Percentiles rank a stretch among this genome's conserved stretches.
Evolutionary conservation across 768 basidiomycete genomes (phyloP).

Genomic region (Russula emetica): DNA sequence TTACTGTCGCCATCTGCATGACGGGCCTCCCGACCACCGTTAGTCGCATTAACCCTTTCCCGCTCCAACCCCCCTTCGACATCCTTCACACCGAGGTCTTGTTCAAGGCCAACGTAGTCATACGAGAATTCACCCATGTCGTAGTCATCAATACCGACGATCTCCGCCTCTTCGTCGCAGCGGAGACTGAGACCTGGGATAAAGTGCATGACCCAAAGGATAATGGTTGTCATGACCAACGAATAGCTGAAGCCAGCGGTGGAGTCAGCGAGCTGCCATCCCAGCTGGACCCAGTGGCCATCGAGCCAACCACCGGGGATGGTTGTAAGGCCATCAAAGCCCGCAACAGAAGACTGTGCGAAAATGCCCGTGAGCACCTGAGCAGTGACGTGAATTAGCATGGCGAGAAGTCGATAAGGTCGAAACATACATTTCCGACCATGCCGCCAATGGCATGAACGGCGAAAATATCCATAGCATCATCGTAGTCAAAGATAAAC

Average conservation of each 20-base stretch:
- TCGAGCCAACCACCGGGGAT: slow-evolving; percentile 49
- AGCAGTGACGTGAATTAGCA: background rate
- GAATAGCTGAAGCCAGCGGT: slow-evolving; percentile 35
- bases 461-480: slow-evolving; percentile 88
- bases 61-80: slow-evolving; percentile 25
- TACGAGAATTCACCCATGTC: slow-evolving; percentile 90
- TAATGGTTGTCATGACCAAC: slow-evolving; percentile 37
- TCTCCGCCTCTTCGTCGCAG: slow-evolving; percentile 28
- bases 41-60: slow-evolving; percentile 25
- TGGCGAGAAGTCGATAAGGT: background rate
- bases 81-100: slow-evolving; percentile 25
- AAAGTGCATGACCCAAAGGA: slow-evolving; percentile 44
- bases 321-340: slow-evolving; percentile 42
- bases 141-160: slow-evolving; percentile 64
- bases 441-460: slow-evolving; percentile 76
- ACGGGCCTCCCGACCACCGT: slow-evolving; percentile 24
- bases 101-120: slow-evolving; percentile 72
- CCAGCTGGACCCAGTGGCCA: slow-evolving; percentile 40
- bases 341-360: slow-evolving; percentile 41
- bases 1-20: slow-evolving; percentile 19
- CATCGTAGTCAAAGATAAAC: slow-evolving; percentile 70
- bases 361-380: slow-evolving; percentile 32
- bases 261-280: slow-evolving; percentile 42
- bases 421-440: slow-evolving; percentile 54
- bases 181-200: slow-evolving; percentile 44